Evolutionary conservation across 1,284 basidiomycete genomes (phyloP), one percentile per base, ranked within the genome.

Genomic region (Naganishia sp.): DNA sequence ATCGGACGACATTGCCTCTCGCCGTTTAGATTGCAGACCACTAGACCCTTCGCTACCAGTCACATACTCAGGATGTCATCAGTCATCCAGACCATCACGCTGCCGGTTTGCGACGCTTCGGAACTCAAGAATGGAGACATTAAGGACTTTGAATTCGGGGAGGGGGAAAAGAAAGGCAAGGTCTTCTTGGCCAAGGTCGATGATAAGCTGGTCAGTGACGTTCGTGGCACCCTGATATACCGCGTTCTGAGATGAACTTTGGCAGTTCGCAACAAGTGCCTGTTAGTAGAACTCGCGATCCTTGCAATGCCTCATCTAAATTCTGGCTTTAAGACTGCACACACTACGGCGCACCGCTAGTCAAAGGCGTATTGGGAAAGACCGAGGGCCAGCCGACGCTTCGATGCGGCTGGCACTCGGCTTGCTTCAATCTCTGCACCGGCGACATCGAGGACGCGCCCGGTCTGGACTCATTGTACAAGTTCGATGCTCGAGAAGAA

Each of bases 331-430:
- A 39, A 39, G 36, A 87, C 80, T 95, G 92, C 81, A 94, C 92
- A 3, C 92, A 94, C 78, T 92, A 91, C 74, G 90, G 90, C 15
- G 89, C 90, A 1, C 88, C 74, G 0, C 44, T 69, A 16, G 49
- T 25, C 0, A 66, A 50, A 15, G 56, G 55, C n/a, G 60, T 56
- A 11, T 48, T 56, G 11, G 48, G 33, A 0, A 59, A 49, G n/a
- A 52, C 61, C 18, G 28, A 64, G 33, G 49, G 54, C 16, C 44
- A 69, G 48, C 57, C 55, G 25, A 49, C 66, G 6, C 54, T 56
- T 28, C 46, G 90, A 60, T 92, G 91, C 75, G 91, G 91, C 7
- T 94, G 92, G 91, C 92, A 94, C 77, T 91, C 92, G 81, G 92
- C 93, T 44, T 94, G 92, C 81, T 95, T 94, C 84, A 89, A 90